Evolutionary conservation across 1,284 basidiomycete genomes (phyloP), one percentile per base, ranked within the genome.

Genomic region (Limonomyces culmigenus): DNA sequence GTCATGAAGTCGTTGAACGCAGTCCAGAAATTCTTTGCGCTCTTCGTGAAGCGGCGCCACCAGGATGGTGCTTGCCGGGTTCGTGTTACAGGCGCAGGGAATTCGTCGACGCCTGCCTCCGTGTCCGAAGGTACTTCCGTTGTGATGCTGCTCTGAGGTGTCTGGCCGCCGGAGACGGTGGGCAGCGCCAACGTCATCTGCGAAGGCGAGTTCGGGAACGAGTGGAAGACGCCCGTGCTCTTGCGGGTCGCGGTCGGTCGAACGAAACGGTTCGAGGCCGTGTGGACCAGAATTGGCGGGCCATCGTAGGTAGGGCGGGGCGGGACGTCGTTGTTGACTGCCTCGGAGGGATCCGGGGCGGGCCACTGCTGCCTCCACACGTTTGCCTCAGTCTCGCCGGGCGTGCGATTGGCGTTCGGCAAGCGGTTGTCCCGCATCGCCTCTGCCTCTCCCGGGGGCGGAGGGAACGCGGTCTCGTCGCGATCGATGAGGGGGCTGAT

Each of bases 1-100:
- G 87, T 91, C 86, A 92, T 87, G 59, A 92, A 91, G 20, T 67
- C 64, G 48, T 71, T 70, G 43, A 89, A 51, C 0, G 58, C 57
- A 12, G 50, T 51, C 47, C 64, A 60, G 4, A 47, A 32, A 13
- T 53, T 53, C 13, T 41, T 42, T 2, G 56, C 17, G 16, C 51
- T 54, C 15, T 48, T 51, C 33, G 52, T 49, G 5, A 48, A 27
- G 25, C 56, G 56, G 4, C 58, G 55, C 12, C 55, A 43, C 17
- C 53, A 50, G 0, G 51, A 45, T 16, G 58, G 54, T 29, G 47
- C 38, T 6, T 53, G 42, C n/a, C 48, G 42, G 15, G 40, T 41
- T 20, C 42, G 44, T 6, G 6, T 6, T 8, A 11, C 30, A 10
- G 30, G 32, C 11, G 39, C 42, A 13, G 54, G 53, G 13, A 54